These are phyloP conservation scores for Mortierella polycephala DNA, from an alignment of 371 early-diverging fungal genomes.

Conservation along the genomic window DNA sequence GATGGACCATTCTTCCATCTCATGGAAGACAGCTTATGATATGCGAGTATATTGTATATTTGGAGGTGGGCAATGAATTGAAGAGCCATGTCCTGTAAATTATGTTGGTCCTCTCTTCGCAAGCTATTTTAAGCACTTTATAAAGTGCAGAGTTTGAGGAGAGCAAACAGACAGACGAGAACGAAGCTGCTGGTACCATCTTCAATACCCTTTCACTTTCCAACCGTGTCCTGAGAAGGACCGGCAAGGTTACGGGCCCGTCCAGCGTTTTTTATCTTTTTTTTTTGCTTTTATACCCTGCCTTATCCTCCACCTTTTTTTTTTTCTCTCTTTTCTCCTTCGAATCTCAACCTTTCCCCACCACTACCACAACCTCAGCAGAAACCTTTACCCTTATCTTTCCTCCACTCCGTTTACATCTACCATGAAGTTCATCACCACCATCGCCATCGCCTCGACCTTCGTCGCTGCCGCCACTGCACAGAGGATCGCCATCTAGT, in stretches of 20 bases:
- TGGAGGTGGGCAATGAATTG: too few relatives aligned
- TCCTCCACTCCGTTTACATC: neutral
- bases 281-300: neutral
- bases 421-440: conserved; percentile 16
- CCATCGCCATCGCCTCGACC: conserved; percentile 15
- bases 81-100: too few relatives aligned
- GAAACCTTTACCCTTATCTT: too few relatives aligned
- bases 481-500: conserved; percentile 14
- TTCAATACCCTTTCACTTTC: too few relatives aligned
- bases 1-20: too few relatives aligned
- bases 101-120: too few relatives aligned
- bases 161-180: too few relatives aligned
- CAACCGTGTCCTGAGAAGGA: neutral
- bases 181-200: too few relatives aligned
- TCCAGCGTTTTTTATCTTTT: neutral
- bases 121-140: too few relatives aligned
- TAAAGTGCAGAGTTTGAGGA: too few relatives aligned
- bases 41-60: too few relatives aligned
- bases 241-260: neutral
- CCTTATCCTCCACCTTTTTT: neutral
- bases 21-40: too few relatives aligned
- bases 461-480: conserved; percentile 11
- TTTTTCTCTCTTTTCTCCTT: conserved; percentile 1
- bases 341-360: conserved; percentile 13
- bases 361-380: neutral